Percentiles rank a stretch among this genome's conserved stretches.
These are phyloP conservation scores for Aspergillus versicolor DNA, from an alignment of 2,329 filamentous ascomycete genomes.

Conservation along the genomic window DNA sequence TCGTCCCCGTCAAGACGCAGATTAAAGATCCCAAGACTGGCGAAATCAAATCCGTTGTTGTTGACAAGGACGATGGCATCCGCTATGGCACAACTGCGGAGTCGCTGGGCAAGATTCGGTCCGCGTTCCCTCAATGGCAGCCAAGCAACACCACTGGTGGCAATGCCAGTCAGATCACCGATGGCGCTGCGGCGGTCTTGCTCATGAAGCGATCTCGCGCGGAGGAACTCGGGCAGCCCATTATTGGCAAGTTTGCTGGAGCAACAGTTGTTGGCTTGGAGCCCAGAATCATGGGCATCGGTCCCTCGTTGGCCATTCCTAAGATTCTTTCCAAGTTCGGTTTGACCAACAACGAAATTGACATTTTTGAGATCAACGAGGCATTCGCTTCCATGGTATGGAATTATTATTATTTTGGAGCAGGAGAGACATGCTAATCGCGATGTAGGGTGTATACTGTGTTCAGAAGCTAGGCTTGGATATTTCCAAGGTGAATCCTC, in stretches of 20 bases:
- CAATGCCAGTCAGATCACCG: constrained; percentile 88
- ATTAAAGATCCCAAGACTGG: constrained; percentile 85
- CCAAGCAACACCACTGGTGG: constrained; percentile 88
- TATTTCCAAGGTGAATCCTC: constrained; percentile 84
- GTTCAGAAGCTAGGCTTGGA: constrained; percentile 79
- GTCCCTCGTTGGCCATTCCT: constrained; percentile 88
- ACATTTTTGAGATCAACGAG: constrained; percentile 66
- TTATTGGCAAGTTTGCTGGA: constrained; percentile 85
- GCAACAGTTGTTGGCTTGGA: constrained; percentile 80
- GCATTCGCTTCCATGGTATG: constrained; percentile 70
- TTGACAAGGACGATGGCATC: constrained; percentile 80
- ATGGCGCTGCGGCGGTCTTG: constrained; percentile 86
- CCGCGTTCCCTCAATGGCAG: constrained; percentile 73
- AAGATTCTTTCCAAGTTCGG: constrained; percentile 81
- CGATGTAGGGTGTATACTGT: constrained; percentile 78
- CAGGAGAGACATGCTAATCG: constrained; percentile 2
- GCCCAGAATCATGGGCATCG: constrained; percentile 89
- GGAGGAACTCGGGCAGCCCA: constrained; percentile 75
- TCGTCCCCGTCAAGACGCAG: constrained; percentile 76
- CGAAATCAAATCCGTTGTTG: constrained; percentile 73
- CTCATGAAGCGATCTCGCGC: constrained; percentile 89
- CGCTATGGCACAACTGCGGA: constrained; percentile 79
- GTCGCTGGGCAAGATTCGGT: constrained; percentile 76
- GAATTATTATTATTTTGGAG: neutral
- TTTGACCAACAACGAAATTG: constrained; percentile 52